phyloP scores from a whole-genome alignment of 2,329 filamentous ascomycete genomes.

The Verticillium zaregamsianum region DNA sequence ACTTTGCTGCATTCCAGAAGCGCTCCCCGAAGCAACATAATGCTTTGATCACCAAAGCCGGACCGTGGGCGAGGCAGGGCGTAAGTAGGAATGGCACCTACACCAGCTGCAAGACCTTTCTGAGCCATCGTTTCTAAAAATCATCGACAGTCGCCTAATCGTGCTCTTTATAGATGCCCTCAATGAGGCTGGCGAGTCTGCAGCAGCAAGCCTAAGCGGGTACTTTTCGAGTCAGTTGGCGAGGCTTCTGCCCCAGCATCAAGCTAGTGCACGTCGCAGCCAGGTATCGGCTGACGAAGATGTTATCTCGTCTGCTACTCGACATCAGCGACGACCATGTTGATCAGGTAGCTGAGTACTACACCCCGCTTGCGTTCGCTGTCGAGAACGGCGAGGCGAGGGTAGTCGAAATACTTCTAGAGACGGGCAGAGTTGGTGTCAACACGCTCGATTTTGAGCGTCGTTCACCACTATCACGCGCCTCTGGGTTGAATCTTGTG shows the following conservation, averaged over 20 bases:
- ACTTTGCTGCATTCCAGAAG: conserved; percentile 18
- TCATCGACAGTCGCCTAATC: conserved; percentile 14
- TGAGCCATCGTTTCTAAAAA: conserved; percentile 8
- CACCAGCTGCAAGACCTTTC: conserved; percentile 12
- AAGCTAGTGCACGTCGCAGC: conserved; percentile 24
- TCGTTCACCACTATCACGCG: no score
- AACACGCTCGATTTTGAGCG: no score
- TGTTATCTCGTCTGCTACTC: no score
- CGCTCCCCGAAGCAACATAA: conserved; percentile 14
- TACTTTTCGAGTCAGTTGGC: conserved; percentile 18
- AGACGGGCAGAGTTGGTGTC: no score
- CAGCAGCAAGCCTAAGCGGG: conserved; percentile 12
- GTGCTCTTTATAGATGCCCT: conserved; percentile 29
- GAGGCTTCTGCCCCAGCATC: conserved; percentile 13
- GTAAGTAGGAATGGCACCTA: conserved; percentile 22
- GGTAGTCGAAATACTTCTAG: no score
- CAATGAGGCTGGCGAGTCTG: conserved; percentile 24
- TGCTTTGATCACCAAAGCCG: conserved; percentile 9
- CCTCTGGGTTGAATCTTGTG: no score
- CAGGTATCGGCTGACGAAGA: no score
- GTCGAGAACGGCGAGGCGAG: no score
- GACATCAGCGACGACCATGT: no score
- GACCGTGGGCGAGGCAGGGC: conserved; percentile 7
- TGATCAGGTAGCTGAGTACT: no score
- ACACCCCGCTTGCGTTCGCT: no score